Percentiles rank a stretch among this genome's conserved stretches.
Conservation (phyloP, 768 basidiomycete genomes). For the Daedaleopsis sinensis region DNA sequence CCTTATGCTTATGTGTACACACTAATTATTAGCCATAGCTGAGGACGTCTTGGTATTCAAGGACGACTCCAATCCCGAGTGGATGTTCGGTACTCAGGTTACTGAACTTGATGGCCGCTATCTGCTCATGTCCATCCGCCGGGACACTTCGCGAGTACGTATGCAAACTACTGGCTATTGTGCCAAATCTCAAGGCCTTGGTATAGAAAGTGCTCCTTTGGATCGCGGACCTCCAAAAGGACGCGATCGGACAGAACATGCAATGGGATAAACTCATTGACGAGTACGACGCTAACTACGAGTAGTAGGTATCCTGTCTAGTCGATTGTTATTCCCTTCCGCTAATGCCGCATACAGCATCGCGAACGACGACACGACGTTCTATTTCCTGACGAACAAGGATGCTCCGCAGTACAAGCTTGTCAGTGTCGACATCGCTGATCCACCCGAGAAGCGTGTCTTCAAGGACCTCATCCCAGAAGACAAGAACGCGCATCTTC, state of each 20-base stretch:
- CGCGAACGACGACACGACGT: conserved; percentile 60
- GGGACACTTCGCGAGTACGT: conserved; percentile 67
- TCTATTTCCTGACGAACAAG: conserved; percentile 69
- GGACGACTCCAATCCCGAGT: conserved; percentile 64
- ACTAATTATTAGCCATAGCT: conserved; percentile 40
- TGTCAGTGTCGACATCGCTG: conserved; percentile 62
- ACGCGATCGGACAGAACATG: conserved; percentile 63
- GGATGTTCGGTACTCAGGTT: conserved; percentile 60
- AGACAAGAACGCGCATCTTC: conserved; percentile 61
- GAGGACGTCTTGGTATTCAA: conserved; percentile 70
- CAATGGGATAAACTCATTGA: conserved; percentile 74
- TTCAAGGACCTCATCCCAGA: conserved; percentile 71
- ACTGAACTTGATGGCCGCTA: conserved; percentile 69
- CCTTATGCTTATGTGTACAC: neutral
- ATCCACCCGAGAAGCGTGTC: conserved; percentile 41
- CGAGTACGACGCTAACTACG: conserved; percentile 68
- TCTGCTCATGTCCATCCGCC: conserved; percentile 52
- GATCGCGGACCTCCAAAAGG: conserved; percentile 66
- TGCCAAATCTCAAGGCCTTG: neutral
- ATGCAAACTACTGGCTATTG: neutral
- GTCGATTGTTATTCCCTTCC: neutral
- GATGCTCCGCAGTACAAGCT: conserved; percentile 69
- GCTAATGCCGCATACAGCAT: conserved; percentile 44
- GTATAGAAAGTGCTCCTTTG: conserved; percentile 74
- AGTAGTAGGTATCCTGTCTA: conserved; percentile 49